Base-by-base conservation (phyloP, 345 rosid genomes). In the Trapa bicornis region DNA sequence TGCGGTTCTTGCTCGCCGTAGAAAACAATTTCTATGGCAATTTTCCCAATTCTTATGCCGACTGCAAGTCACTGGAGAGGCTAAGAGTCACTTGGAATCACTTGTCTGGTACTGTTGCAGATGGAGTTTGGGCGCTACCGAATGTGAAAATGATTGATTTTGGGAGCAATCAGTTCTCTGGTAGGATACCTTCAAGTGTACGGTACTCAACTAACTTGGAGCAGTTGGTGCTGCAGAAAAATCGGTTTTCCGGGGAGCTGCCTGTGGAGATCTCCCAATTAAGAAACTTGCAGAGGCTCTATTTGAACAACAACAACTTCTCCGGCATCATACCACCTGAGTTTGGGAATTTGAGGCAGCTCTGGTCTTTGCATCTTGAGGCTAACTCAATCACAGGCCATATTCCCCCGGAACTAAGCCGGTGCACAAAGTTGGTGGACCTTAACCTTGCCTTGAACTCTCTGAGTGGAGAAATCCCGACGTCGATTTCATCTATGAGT, bases 291-390 rank as follows among this genome's bases (percentile, higher is more conserved):
- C 84, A 93, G 80, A 93, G 75, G 82, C 78, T 93, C 15, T 17
- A 73, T 63, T 67, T 93, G 70, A 78, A 72, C 75, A 83, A 83
- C 47, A 93, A 93, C 67, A 76, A 64, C 45, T 68, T 93, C 73
- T 85, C 84, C 1, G 92, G 94, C 11, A 70, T 69, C 32, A 77
- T 93, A 62, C 94, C 97, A 12, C 67, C 77, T 0, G 82, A 77
- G 63, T 67, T 93, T 8, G 87, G 94, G 41, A 37, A 60, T 68
- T 68, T 93, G 50, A 78, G 73, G 70, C 90, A 75, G 78, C 74
- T 93, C 36, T 64, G 87, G n/a, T 83, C 87, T 53, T 75, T 90
- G 77, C 88, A 88, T 79, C 74, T 93, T 67, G 97, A 88, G 67
- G 76, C 61, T 58, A 93, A 93, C 73, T 80, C 82, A 0, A 65